Evolutionary conservation across 2,329 filamentous ascomycete genomes (phyloP), one percentile per base, ranked within the genome.

Genomic region (Macrophomina phaseolina): DNA sequence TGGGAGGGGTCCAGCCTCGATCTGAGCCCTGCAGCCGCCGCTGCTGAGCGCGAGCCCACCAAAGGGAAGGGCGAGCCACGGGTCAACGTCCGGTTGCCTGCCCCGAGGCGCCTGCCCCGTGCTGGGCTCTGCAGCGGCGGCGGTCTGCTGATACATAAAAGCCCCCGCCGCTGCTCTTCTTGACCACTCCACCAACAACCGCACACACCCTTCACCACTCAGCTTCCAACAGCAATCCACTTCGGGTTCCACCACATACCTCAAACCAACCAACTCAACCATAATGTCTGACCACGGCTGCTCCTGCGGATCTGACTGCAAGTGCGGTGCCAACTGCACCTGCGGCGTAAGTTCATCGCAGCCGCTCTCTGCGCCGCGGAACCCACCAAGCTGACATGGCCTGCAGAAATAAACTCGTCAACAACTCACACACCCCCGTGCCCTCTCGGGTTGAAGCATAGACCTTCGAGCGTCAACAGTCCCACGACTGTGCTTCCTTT

Each of bases 301-400:
- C 64, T 67, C 64, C 55, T 68, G 68, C 67, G 64, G 68, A 34
- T 71, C 70, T 66, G 69, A 55, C 67, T 74, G 72, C 66, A 67
- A 65, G 12, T 69, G 67, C 60, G 72, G 71, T 60, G 65, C 67
- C 45, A 72, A 68, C 68, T 63, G 61, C 60, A 67, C 66, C 66
- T 74, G 72, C 65, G 71, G 71, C 46, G 71, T 72, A 67, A 58
- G 71, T 68, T 23, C n/a, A 49, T 11, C 32, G 8, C 30, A n/a
- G 40, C 45, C 23, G 23, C 23, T 23, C 23, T 36, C 6, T 28
- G 38, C 28, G 38, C 52, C 32, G 53, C 38, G 38, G 16, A 36
- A 8, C 67, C 53, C 36, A 14, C 46, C 48, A 32, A 61, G 55
- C 30, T 69, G 58, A 53, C 48, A 4, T 18, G 11, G 23, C 49